Evolutionary conservation across 805 yeast species (phyloP).

Genomic region (Lachancea waltii): DNA sequence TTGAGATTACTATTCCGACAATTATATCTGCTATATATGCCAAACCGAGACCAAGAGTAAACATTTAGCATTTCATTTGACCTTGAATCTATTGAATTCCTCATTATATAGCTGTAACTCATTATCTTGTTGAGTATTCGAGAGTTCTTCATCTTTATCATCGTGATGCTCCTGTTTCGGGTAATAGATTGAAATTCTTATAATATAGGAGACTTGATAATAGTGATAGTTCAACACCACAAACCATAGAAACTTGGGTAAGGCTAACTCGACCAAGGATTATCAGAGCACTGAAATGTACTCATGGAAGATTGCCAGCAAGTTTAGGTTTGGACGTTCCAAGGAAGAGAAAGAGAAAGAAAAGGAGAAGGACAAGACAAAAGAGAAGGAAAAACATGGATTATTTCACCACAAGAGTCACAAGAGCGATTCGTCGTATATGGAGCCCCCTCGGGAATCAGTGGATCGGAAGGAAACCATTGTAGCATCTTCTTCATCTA

Average conservation of each 20-base stretch:
- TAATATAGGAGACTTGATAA: not conserved
- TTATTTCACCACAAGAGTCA: conserved; percentile 11
- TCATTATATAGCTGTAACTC: too few relatives aligned
- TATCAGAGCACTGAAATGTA: conserved; percentile 17
- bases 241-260: too few relatives aligned
- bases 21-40: not conserved
- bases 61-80: too few relatives aligned
- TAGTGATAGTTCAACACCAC: too few relatives aligned
- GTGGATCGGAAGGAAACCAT: conserved; percentile 27
- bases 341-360: conserved; percentile 28
- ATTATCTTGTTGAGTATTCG: not conserved
- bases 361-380: conserved; percentile 14
- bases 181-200: not conserved
- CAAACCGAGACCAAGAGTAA: too few relatives aligned
- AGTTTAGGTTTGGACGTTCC: conserved; percentile 31
- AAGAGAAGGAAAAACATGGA: conserved; percentile 13
- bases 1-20: conserved; percentile 23
- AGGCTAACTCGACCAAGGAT: not conserved
- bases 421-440: conserved; percentile 6
- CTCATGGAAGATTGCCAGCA: conserved; percentile 29
- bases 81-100: too few relatives aligned
- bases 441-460: conserved; percentile 10
- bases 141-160: not conserved
- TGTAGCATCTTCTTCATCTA: conserved; percentile 24
- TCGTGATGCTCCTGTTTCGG: conserved; percentile 1